Percentiles rank a stretch among this genome's conserved stretches.
Evolutionary conservation across 2,329 filamentous ascomycete species (phyloP).

Genomic region (Scedosporium aurantiacum): DNA sequence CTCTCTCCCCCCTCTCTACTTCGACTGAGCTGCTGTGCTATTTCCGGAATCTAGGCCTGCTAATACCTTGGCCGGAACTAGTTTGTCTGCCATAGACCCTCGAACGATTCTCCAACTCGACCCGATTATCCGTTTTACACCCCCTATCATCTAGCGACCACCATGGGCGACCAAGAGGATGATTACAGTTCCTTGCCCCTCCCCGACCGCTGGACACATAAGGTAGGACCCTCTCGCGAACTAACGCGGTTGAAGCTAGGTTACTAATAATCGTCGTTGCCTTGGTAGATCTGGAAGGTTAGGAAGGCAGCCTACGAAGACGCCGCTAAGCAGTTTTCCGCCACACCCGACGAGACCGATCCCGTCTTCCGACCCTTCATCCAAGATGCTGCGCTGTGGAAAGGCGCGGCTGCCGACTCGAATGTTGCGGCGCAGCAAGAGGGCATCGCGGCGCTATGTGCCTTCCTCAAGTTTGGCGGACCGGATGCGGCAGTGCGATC

Average conservation of each 20-base stretch:
- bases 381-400: conserved; percentile 78
- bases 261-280: conserved; percentile 9
- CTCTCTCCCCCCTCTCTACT: background rate
- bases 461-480: conserved; percentile 86
- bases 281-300: conserved; percentile 76
- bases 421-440: conserved; percentile 97
- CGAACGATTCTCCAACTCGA: background rate
- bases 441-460: conserved; percentile 74
- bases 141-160: conserved; percentile 11
- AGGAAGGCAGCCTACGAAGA: conserved; percentile 93
- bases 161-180: conserved; percentile 74
- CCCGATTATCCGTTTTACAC: background rate
- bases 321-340: conserved; percentile 74
- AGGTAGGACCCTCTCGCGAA: conserved; percentile 36
- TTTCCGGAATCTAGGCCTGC: background rate
- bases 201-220: conserved; percentile 72
- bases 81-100: background rate
- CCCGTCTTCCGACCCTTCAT: conserved; percentile 80
- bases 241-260: background rate
- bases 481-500: conserved; percentile 69
- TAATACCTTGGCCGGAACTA: background rate
- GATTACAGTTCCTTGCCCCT: conserved; percentile 72
- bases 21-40: background rate
- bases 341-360: conserved; percentile 74
- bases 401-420: conserved; percentile 81